A percentile compares a stretch with the other conserved stretches of the same genome.
Evolutionary conservation across 352 stramenopile genomes (phyloP).

Genomic region (Discostella stelligera): DNA sequence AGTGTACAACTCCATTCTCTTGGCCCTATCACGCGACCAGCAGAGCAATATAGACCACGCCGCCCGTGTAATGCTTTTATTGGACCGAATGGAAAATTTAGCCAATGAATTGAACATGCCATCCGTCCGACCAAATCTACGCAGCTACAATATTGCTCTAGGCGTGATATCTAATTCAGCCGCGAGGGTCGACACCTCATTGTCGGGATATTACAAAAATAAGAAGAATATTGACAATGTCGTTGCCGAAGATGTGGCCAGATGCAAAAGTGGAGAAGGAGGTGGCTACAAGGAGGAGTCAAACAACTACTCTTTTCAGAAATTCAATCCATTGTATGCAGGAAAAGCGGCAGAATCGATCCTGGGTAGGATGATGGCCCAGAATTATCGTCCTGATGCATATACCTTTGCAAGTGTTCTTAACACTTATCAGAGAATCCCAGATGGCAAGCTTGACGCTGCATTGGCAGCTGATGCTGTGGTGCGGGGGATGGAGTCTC

Average conservation of each 20-base stretch:
- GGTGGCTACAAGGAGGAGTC: background rate
- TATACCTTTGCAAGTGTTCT: conserved; percentile 64
- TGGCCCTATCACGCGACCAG: conserved; percentile 38
- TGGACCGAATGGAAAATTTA: conserved; percentile 67
- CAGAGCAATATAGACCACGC: conserved; percentile 38
- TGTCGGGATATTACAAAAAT: conserved; percentile 44
- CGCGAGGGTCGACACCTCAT: conserved; percentile 20
- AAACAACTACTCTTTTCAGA: background rate
- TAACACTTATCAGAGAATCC: conserved; percentile 59
- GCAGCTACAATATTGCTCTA: conserved; percentile 50
- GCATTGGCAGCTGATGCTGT: conserved; percentile 60
- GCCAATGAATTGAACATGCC: conserved; percentile 55
- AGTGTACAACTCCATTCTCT: conserved; percentile 55
- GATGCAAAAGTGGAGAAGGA: background rate
- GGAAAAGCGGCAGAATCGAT: conserved; percentile 51
- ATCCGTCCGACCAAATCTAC: conserved; percentile 47
- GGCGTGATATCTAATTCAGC: conserved; percentile 50
- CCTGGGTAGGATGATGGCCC: conserved; percentile 39
- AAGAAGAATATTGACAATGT: background rate
- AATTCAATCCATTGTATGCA: conserved; percentile 47
- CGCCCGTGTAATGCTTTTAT: conserved; percentile 44
- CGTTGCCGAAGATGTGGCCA: background rate
- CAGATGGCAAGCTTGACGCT: conserved; percentile 48
- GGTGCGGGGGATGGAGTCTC: conserved; percentile 66
- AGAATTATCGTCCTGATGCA: conserved; percentile 47